phyloP scores from a whole-genome alignment of 2,329 filamentous ascomycete species.

The Colletotrichum cuscutae region DNA sequence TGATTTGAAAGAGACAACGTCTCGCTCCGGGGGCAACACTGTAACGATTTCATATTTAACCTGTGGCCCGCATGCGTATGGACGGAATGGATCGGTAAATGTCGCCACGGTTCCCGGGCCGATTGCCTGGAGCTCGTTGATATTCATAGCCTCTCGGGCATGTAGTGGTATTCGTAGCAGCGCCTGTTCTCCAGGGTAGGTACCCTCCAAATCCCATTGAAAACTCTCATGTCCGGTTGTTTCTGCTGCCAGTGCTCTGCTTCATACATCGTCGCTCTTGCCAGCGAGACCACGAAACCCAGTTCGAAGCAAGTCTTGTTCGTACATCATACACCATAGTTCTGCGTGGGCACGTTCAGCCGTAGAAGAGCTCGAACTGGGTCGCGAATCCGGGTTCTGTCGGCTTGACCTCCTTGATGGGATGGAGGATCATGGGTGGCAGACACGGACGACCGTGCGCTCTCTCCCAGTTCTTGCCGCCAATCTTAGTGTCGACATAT shows the following conservation, averaged over 20 bases:
- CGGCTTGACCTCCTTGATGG: conserved; percentile 66
- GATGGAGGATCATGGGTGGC: conserved; percentile 68
- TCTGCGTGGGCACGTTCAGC: conserved; percentile 41
- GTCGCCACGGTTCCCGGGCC: neutral
- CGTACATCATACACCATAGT: conserved; percentile 33
- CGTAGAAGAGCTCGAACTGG: conserved; percentile 50
- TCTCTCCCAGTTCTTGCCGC: conserved; percentile 66
- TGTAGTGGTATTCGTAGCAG: neutral
- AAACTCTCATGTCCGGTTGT: neutral
- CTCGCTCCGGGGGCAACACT: conserved; percentile 6
- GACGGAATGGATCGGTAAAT: conserved; percentile 3
- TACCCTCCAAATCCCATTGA: neutral
- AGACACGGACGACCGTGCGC: conserved; percentile 66
- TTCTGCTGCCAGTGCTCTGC: neutral
- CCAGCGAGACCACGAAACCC: neutral
- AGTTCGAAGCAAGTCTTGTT: conserved; percentile 22
- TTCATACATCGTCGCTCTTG: neutral
- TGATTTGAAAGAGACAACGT: conserved; percentile 11
- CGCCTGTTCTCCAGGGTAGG: neutral
- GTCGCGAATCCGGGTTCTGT: conserved; percentile 56
- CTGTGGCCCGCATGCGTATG: neutral
- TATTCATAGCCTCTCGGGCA: conserved; percentile 4
- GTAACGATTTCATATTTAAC: neutral
- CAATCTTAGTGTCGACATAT: conserved; percentile 64
- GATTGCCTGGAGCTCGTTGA: neutral